Percentiles rank a stretch among this genome's conserved stretches.
Conservation (phyloP, 495 filamentous ascomycete species). For the Penicillium antarcticum region DNA sequence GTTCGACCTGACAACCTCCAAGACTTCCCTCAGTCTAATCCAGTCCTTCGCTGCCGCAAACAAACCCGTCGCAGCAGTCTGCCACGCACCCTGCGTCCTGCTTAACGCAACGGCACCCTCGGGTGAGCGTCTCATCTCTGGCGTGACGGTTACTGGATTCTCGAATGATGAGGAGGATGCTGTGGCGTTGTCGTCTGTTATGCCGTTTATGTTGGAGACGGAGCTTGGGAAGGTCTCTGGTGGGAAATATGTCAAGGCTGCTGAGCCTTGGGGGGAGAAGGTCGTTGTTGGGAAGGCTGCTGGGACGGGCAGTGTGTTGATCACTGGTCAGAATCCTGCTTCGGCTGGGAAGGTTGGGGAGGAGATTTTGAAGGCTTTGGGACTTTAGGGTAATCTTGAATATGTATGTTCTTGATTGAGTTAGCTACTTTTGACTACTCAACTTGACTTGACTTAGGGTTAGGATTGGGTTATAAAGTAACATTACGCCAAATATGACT, state of each 20-base stretch:
- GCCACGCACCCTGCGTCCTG: slow-evolving; percentile 65
- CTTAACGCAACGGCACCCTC: slow-evolving; percentile 50
- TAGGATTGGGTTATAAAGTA: too few relatives aligned
- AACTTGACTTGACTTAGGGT: too few relatives aligned
- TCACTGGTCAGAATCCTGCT: slow-evolving; percentile 75
- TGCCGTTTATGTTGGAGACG: slow-evolving; percentile 68
- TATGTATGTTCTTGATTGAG: too few relatives aligned
- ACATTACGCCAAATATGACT: too few relatives aligned
- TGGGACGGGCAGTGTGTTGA: slow-evolving; percentile 46
- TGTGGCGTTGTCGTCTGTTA: slow-evolving; percentile 36
- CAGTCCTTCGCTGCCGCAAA: slow-evolving; percentile 57
- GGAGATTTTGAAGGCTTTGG: slow-evolving; percentile 40
- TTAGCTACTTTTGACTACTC: too few relatives aligned
- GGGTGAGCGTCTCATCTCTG: slow-evolving; percentile 51
- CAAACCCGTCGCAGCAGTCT: slow-evolving; percentile 64
- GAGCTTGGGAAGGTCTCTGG: slow-evolving; percentile 49
- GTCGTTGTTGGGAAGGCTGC: slow-evolving; percentile 51
- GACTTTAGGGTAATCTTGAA: too few relatives aligned
- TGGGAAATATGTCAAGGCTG: slow-evolving; percentile 57
- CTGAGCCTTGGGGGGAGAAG: slow-evolving; percentile 53
- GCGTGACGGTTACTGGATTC: slow-evolving; percentile 63
- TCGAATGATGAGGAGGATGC: slow-evolving; percentile 65
- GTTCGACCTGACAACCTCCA: slow-evolving; percentile 60
- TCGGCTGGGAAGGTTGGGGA: slow-evolving; percentile 59
- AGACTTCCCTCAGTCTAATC: slow-evolving; percentile 52